Base-by-base conservation (phyloP, 352 stramenopile genomes). In the Phytophthora colocasiae region DNA sequence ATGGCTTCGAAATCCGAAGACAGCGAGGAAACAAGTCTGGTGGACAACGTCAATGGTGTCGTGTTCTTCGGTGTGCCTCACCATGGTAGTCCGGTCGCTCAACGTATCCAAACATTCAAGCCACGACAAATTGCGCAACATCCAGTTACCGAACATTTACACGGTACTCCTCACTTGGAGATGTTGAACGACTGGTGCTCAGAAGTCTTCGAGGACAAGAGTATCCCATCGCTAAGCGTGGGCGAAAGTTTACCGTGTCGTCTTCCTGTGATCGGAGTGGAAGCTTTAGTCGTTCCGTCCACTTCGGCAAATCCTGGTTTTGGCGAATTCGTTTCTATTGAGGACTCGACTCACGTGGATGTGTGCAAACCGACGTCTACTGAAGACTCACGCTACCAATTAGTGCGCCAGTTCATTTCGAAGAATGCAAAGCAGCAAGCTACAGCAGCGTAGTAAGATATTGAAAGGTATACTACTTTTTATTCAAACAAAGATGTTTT, bases 41-140 rank as follows among this genome's bases (percentile, higher is more conserved):
- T 92, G 1, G 71, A 92, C 60, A 81, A 78, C 12, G 87, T 92
- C 11, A 83, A 82, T 10, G 85, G 85, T 1, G 81, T 96, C 0
- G 59, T 94, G 15, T 96, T 96, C 56, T 96, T 90, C 52, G 79
- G 80, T 1, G 85, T 91, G 14, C 87, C 87, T 14, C 87, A 96
- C 58, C 84, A 91, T 39, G 87, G 87, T n/a, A 92, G 85, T 41
- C 85, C 87, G 4, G 69, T 93, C 10, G 85, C 85, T 11, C 83
- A 90, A 47, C 78, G 67, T 4, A 85, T 91, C 26, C 81, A 91
- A 49, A 72, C 73, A 0, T 82, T 95, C 46, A 81, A 76, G 19
- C 80, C 83, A 1, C 63, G 65, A 19, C 72, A 54, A 0, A 69
- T 91, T 11, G 63, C 85, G 0, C 83, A 91, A 52, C 81, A 92